Conservation (phyloP, 352 stramenopile genomes). For the Globisporangium yorkense region DNA sequence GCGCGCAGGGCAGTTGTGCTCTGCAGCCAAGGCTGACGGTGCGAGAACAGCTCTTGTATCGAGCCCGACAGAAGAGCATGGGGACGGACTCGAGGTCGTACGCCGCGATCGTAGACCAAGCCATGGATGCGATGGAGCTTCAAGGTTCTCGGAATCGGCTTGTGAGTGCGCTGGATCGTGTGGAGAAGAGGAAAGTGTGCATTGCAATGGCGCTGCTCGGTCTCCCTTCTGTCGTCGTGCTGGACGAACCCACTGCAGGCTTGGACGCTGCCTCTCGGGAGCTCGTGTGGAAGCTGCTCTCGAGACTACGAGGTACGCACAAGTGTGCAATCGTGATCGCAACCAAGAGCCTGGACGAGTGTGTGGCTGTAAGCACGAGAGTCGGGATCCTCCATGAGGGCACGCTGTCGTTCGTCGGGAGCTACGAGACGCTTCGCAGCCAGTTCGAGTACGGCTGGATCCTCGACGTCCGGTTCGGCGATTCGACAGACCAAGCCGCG, state of each 20-base stretch:
- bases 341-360: conserved; percentile 13
- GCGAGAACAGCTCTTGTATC: conserved; percentile 7
- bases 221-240: conserved; percentile 10
- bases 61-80: conserved; percentile 4
- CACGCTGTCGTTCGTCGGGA: conserved; percentile 11
- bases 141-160: conserved; percentile 1
- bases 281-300: conserved; percentile 13
- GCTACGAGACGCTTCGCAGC: conserved; percentile 6
- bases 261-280: conserved; percentile 7
- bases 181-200: conserved; percentile 9
- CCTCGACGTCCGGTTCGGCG: conserved; percentile 6
- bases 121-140: conserved; percentile 2
- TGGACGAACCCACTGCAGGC: conserved; percentile 14
- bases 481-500: neutral
- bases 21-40: conserved; percentile 8
- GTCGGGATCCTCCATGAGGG: conserved; percentile 18
- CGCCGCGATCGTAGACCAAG: conserved; percentile 2
- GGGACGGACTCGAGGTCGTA: neutral
- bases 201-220: conserved; percentile 12
- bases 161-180: conserved; percentile 1
- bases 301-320: neutral
- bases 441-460: conserved; percentile 21
- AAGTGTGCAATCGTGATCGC: conserved; percentile 11
- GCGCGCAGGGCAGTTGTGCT: conserved; percentile 41
- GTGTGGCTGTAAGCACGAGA: conserved; percentile 6